These are phyloP conservation scores for Coriaria nepalensis DNA, from an alignment of 306 rosid species.

Conservation along the genomic window DNA sequence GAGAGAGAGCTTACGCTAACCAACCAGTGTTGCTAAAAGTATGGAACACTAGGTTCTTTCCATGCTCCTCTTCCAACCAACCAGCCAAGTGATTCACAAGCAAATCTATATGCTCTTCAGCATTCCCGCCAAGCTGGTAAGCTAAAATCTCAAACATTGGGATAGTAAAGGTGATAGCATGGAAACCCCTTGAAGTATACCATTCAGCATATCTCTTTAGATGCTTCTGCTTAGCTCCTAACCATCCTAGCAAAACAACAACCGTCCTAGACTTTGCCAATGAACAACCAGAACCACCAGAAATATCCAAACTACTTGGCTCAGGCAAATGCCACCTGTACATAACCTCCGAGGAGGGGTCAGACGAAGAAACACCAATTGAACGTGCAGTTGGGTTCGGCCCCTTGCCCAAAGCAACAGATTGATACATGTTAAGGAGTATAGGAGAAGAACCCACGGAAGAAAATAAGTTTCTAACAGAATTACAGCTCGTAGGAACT, in stretches of 20 bases:
- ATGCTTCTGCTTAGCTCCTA: slow-evolving; percentile 96
- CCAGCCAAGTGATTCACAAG: slow-evolving; percentile 77
- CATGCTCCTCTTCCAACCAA: slow-evolving; percentile 84
- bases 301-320: slow-evolving; percentile 25
- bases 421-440: slow-evolving; percentile 37
- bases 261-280: slow-evolving; percentile 57
- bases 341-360: slow-evolving; percentile 40
- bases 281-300: slow-evolving; percentile 33
- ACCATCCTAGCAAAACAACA: slow-evolving; percentile 91
- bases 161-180: slow-evolving; percentile 78
- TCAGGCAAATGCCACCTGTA: slow-evolving; percentile 95
- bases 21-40: slow-evolving; percentile 99
- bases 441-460: slow-evolving; percentile 35
- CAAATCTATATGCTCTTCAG: slow-evolving; percentile 57
- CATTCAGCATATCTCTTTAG: slow-evolving; percentile 78
- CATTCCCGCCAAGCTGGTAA: slow-evolving; percentile 70
- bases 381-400: slow-evolving; percentile 22
- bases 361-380: slow-evolving; percentile 6
- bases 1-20: slow-evolving; percentile 56
- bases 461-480: slow-evolving; percentile 21
- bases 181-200: slow-evolving; percentile 85
- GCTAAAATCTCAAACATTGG: slow-evolving; percentile 78
- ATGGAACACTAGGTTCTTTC: slow-evolving; percentile 78
- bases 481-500: slow-evolving; percentile 22
- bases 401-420: slow-evolving; percentile 43